Evolutionary conservation across 2,329 filamentous ascomycete species (phyloP).

Genomic region (Diaporthe ilicicola): DNA sequence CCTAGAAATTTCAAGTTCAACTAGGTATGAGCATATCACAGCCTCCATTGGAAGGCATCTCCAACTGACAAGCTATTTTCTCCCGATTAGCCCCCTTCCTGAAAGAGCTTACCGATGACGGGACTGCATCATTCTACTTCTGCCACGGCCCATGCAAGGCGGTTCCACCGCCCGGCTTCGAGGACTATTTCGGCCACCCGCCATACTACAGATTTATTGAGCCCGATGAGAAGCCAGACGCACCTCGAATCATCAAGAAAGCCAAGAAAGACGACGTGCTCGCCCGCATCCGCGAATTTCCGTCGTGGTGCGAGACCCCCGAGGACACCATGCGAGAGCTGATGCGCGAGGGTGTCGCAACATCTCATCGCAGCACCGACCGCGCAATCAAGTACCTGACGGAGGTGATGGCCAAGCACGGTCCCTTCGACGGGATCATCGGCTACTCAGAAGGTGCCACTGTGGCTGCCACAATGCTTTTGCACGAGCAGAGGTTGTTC

Average conservation of each 20-base stretch:
- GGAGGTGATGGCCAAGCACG: neutral
- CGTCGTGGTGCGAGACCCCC: conserved; percentile 49
- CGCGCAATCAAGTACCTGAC: conserved; percentile 46
- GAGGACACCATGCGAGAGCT: conserved; percentile 66
- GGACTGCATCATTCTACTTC: conserved; percentile 27
- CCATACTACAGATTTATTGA: conserved; percentile 35
- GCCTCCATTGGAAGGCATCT: neutral
- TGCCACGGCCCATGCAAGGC: conserved; percentile 29
- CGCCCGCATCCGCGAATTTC: conserved; percentile 62
- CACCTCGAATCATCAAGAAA: conserved; percentile 39
- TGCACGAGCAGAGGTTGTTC: conserved; percentile 29
- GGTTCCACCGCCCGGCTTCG: conserved; percentile 33
- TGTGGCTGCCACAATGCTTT: conserved; percentile 27
- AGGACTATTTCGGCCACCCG: conserved; percentile 35
- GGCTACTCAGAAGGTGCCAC: conserved; percentile 33
- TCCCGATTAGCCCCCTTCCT: conserved; percentile 33
- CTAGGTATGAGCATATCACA: conserved; percentile 32
- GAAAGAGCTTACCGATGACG: conserved; percentile 26
- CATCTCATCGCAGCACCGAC: conserved; percentile 8
- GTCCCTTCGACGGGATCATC: conserved; percentile 26
- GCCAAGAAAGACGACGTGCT: conserved; percentile 55
- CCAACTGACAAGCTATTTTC: neutral
- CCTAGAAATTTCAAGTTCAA: conserved; percentile 33
- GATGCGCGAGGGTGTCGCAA: conserved; percentile 37
- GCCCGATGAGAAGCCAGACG: conserved; percentile 30